Evolutionary conservation across 1,139 yeast genomes (phyloP).

Genomic region (Lodderomyces pseudojiufengensis): DNA sequence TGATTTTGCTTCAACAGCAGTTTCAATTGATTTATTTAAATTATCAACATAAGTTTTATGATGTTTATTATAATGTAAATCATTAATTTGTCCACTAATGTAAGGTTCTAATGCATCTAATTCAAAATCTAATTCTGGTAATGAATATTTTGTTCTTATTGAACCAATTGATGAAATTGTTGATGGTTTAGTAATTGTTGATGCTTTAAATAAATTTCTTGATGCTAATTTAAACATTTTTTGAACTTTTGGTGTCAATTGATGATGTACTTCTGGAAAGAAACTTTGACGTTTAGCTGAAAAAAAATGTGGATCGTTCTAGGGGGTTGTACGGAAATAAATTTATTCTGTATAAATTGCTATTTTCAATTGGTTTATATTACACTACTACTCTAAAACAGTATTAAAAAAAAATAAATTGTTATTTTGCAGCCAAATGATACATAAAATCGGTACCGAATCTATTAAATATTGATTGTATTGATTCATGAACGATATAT

Average conservation of each 20-base stretch:
- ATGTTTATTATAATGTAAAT: slow-evolving; percentile 72
- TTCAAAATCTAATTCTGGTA: slow-evolving; percentile 87
- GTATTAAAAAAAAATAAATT: no score
- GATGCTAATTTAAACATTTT: slow-evolving; percentile 18
- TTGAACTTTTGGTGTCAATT: slow-evolving; percentile 1
- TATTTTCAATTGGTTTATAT: no score
- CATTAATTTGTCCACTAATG: slow-evolving; percentile 87
- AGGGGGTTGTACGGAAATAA: no score
- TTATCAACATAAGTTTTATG: slow-evolving; percentile 94
- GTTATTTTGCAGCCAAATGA: no score
- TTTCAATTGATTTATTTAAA: slow-evolving; percentile 78
- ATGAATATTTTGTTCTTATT: slow-evolving; percentile 61
- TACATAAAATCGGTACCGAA: no score
- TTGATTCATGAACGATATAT: neutral
- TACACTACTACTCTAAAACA: no score
- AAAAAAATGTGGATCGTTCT: no score
- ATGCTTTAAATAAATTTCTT: slow-evolving; percentile 14
- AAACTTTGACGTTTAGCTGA: no score
- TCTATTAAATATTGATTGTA: no score
- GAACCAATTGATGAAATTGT: slow-evolving; percentile 24
- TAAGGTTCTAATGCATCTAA: slow-evolving; percentile 87
- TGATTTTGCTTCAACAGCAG: slow-evolving; percentile 66
- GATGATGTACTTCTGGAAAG: no score
- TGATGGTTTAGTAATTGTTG: slow-evolving; percentile 11
- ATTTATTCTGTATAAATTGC: no score